Evolutionary conservation across 1,284 basidiomycete species (phyloP), one percentile per base, ranked within the genome.

Genomic region (Taiwanofungus camphoratus): DNA sequence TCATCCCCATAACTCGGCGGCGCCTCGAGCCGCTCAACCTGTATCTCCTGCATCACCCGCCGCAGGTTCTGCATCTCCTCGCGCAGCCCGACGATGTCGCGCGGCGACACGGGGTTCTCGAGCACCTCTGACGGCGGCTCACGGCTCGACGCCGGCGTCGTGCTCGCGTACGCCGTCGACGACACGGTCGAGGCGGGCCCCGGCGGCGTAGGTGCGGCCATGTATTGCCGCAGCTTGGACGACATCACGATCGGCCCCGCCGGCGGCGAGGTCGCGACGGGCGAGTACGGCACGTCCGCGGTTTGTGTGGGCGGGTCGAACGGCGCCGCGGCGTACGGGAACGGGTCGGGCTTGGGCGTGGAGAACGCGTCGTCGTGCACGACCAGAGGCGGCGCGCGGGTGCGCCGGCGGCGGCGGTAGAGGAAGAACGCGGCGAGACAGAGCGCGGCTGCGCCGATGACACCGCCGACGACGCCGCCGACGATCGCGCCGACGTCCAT

Each of bases 31-130:
- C n/a, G n/a, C n/a, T 55, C 56, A 32, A 44, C 49, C 18, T 50
- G 52, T 20, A 60, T 45, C 36, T 54, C 49, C 47, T 55, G 48
- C 56, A 60, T 57, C 18, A 53, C 54, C 22, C 50, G 40, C 41
- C 59, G 45, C 39, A 60, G 38, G 31, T 58, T 55, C 48, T 56
- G 54, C 23, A 60, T 56, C 45, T 60, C 59, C 5, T 49, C 35
- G 6, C 56, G 51, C 33, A 59, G 43, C 4, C 50, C 51, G 3
- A 45, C n/a, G 7, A 60, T 52, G 23, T 55, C 57, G 22, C 45
- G 45, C 24, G 56, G 53, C 16, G 56, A 54, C 5, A 56, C 50
- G 45, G n/a, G 16, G n/a, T 16, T 41, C 13, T 4, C 38, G 41
- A 41, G 22, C 2, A 36, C 23, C 11, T 32, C n/a, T 0, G 46